A percentile compares a stretch with the other conserved stretches of the same genome.
phyloP scores from a whole-genome alignment of 1,139 yeast genomes.

The Meyerozyma smithsonii region DNA sequence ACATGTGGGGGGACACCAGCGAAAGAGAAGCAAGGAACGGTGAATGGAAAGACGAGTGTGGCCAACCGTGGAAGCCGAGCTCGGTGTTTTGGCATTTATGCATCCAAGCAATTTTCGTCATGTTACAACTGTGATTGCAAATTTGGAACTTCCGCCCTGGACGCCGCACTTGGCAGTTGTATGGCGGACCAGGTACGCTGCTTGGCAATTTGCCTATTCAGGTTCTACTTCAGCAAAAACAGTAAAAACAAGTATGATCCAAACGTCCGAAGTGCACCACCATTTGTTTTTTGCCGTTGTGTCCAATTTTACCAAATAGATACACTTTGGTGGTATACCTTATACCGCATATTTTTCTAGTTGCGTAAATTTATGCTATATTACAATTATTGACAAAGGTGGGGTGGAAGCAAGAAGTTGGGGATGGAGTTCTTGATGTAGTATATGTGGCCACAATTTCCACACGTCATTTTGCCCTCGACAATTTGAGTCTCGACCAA shows the following conservation, averaged over 20 bases:
- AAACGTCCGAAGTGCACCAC: no score
- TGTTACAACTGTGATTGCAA: no score
- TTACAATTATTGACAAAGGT: slow-evolving; percentile 33
- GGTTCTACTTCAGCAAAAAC: no score
- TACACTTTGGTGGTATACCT: no score
- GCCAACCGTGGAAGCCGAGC: no score
- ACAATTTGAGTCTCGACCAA: slow-evolving; percentile 79
- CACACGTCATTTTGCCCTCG: slow-evolving; percentile 87
- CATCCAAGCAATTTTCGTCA: no score
- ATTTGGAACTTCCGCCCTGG: neutral
- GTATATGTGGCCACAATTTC: slow-evolving; percentile 81
- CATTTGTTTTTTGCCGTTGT: no score
- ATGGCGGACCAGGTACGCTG: neutral
- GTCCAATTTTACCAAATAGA: no score
- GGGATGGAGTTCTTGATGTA: slow-evolving; percentile 92
- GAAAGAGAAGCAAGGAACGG: neutral
- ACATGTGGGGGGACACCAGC: neutral
- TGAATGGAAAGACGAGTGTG: neutral
- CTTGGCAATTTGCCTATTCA: no score
- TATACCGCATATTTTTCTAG: no score
- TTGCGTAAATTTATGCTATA: neutral
- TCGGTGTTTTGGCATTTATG: no score
- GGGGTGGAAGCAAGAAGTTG: slow-evolving; percentile 91
- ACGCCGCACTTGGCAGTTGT: neutral
- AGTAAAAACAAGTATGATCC: no score